phyloP scores from a whole-genome alignment of 768 basidiomycete species.

The Kwoniella mangroviensis region DNA sequence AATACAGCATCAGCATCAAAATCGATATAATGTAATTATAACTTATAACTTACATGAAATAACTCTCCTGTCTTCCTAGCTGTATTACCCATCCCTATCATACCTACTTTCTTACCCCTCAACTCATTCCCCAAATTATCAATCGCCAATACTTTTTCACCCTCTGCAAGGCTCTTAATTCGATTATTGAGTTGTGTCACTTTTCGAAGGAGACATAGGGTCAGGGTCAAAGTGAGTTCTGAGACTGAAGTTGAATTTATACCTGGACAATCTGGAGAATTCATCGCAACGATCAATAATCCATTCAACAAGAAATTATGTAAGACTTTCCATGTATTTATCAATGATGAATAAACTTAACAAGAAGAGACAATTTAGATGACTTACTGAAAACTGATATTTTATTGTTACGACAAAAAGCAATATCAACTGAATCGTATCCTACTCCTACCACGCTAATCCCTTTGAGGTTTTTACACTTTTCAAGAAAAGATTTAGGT shows the following conservation, averaged over 20 bases:
- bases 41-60: slow-evolving; percentile 22
- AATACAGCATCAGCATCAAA: too few relatives aligned
- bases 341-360: too few relatives aligned
- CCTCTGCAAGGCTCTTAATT: slow-evolving; percentile 26
- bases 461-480: slow-evolving; percentile 23
- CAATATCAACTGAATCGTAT: slow-evolving; percentile 37
- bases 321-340: too few relatives aligned
- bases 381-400: slow-evolving; percentile 33
- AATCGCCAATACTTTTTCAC: slow-evolving; percentile 15
- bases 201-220: slow-evolving; percentile 14
- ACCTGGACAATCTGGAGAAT: slow-evolving; percentile 36
- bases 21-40: too few relatives aligned
- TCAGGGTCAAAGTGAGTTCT: slow-evolving; percentile 25
- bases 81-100: slow-evolving; percentile 55
- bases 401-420: slow-evolving; percentile 14
- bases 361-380: not conserved
- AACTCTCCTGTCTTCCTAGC: slow-evolving; percentile 45
- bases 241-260: slow-evolving; percentile 28
- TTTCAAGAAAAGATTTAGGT: slow-evolving; percentile 10
- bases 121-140: slow-evolving; percentile 29
- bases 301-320: too few relatives aligned
- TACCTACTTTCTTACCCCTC: slow-evolving; percentile 47
- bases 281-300: not conserved
- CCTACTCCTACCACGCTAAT: slow-evolving; percentile 41
- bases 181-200: slow-evolving; percentile 18